Evolutionary conservation across 2,329 filamentous ascomycete species (phyloP).

Genomic region (Pseudogymnoascus sp.): DNA sequence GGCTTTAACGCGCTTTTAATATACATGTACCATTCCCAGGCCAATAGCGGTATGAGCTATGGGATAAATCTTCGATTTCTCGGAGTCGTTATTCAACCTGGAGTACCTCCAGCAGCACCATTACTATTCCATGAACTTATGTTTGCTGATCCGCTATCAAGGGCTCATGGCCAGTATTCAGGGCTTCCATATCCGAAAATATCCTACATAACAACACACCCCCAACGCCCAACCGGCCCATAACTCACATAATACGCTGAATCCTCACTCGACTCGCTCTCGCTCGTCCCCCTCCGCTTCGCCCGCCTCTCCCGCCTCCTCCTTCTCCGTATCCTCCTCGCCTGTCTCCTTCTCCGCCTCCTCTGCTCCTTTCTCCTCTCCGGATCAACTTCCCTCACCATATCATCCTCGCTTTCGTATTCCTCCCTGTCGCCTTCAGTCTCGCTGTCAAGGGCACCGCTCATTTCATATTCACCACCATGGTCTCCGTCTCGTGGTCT

Average conservation of each 20-base stretch:
- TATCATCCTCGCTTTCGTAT: not conserved
- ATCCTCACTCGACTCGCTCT: not conserved
- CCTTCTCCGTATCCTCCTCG: not conserved
- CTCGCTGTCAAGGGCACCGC: not conserved
- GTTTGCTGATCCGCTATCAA: not conserved
- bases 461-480: not conserved
- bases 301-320: not conserved
- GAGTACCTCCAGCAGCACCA: too few relatives aligned
- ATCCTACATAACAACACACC: not conserved
- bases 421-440: not conserved
- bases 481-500: not conserved
- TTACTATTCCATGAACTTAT: too few relatives aligned
- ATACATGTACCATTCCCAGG: too few relatives aligned
- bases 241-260: not conserved
- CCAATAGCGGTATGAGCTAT: too few relatives aligned
- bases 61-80: too few relatives aligned
- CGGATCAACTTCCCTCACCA: not conserved
- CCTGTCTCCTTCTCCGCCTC: not conserved
- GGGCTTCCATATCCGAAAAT: not conserved
- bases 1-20: not conserved
- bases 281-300: not conserved
- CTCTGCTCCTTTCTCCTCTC: not conserved
- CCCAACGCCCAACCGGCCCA: not conserved
- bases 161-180: not conserved
- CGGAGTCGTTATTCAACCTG: too few relatives aligned